Base-by-base conservation (phyloP, 169 alveolate genomes). In the Eimeria falciformis region DNA sequence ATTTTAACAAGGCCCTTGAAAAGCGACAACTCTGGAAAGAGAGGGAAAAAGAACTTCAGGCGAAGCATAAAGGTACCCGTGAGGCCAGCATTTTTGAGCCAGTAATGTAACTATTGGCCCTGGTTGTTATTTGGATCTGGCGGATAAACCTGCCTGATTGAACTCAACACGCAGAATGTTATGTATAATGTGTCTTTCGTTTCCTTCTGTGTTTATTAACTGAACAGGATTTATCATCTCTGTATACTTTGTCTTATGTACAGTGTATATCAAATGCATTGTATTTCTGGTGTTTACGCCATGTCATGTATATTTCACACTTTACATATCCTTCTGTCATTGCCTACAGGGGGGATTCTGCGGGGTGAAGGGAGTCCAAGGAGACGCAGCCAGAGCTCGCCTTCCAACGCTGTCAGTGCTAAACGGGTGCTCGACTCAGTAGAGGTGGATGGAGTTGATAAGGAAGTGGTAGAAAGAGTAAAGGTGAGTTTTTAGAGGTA, bases 1-100 rank as follows among this genome's bases (percentile, higher is more conserved):
- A 81, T 23, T 81, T 81, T 14, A 81, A 81, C 90, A 81, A 81
- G 11, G 90, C 90, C 4, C 90, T 81, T 29, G 90, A 81, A 46
- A 81, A 81, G 27, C 90, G 90, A 46, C 18, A 65, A 56, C 90
- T 81, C 1, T 81, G 90, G 90, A 50, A 21, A 45, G 29, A 55
- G 27, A 50, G 90, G 29, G 90, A 81, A 23, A 81, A 81, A 17
- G 90, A 81, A 66, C 55, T 81, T 47, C 45, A 81, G 66, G 55
- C 43, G 27, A 81, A 81, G 56, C 90, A 81, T 77, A 21, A 56
- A 21, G 90, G 53, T 56, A 81, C 90, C 21, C 56, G 87, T 78
- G 50, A 45, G 87, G 84, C 11, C 84, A 33, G 40, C 40, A 33
- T 2, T 2, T 33, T 33, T 33, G 40, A 33, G 40, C 40, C 40